Base-by-base conservation (phyloP, 306 rosid species). In the Fragaria ananassa region DNA sequence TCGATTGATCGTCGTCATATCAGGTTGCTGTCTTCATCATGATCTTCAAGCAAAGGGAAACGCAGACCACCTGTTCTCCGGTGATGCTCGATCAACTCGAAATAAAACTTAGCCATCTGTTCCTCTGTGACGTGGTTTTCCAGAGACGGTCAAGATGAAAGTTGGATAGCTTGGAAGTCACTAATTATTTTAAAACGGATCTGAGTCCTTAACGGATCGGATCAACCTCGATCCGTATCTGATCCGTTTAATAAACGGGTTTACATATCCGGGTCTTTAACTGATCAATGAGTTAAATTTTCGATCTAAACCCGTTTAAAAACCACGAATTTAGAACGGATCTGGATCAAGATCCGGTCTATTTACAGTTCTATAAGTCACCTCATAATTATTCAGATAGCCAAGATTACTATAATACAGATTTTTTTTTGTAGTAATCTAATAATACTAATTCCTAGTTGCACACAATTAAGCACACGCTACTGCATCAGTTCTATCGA, bases 1-100 rank as follows among this genome's bases (percentile, higher is more conserved):
- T 44, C 47, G 46, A 42, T 42, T 42, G 17, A 58, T 58, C 64
- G 29, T 47, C 17, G 13, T 47, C 17, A 11, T 58, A 58, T 61
- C 27, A 45, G 69, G 42, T 74, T 45, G 44, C 44, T 63, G 60
- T 74, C 78, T 25, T 61, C 37, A 8, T 75, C 79, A 75, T 47
- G 19, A 63, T 47, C 49, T 50, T 75, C 29, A n/a, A 37, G 70
- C 70, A 34, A 64, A 63, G 60, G 49, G 12, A 62, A 62, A 6
- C 15, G 4, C 15, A 46, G 29, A 61, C 78, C 78, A 45, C 71
- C 78, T 63, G 63, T 47, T 62, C 8, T 75, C 42, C 57, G n/a
- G 34, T 58, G 54, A 53, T 72, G 56, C 35, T 23, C 60, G 50
- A 37, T 23, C 66, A 15, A 4, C 34, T 57, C 64, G 29, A 19